Evolutionary conservation across 768 basidiomycete genomes (phyloP), one percentile per base, ranked within the genome.

Genomic region (Termitomyces sp.): DNA sequence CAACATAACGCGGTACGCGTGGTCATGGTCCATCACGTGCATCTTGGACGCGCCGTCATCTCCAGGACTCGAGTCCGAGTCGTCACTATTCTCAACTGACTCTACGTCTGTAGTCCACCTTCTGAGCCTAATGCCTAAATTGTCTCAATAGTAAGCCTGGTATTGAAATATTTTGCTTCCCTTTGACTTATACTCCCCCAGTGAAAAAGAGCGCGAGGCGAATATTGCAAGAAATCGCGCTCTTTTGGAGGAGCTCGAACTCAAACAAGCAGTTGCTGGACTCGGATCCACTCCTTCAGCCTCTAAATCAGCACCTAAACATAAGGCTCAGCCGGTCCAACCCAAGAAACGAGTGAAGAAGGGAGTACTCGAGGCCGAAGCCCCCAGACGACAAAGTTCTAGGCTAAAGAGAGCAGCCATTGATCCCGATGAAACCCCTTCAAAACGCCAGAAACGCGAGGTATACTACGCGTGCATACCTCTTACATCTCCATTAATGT

Each of bases 191-290:
- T 24, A 20, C n/a, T 60, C 22, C 7, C 9, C 11, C 55, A 80
- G 80, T 71, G 92, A 92, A 74, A 75, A 81, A 22, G 88, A 92
- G 65, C 86, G 92, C 20, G 86, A 90, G 70, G 87, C 85, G 9
- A 94, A 92, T 67, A 92, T 94, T 49, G 91, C 89, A 13, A 83
- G 89, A 55, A 94, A 94, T 70, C 86, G 84, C 46, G 87, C 84
- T 3, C 77, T 93, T 9, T 78, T 94, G 40, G 86, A 90, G 64
- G 74, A 91, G 68, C 81, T 94, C 18, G 84, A 90, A 18, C 78
- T 91, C 36, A 81, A 84, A 66, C 82, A 83, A 65, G 84, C 84
- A 1, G 79, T 80, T 40, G 73, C 77, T 6, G 71, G 75, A 16
- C 76, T 90, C 8, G 79, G 80, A 20, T 67, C 84, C 11, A 70